phyloP scores from a whole-genome alignment of 495 filamentous ascomycete genomes.

The Trichoderma orchidacearum region DNA sequence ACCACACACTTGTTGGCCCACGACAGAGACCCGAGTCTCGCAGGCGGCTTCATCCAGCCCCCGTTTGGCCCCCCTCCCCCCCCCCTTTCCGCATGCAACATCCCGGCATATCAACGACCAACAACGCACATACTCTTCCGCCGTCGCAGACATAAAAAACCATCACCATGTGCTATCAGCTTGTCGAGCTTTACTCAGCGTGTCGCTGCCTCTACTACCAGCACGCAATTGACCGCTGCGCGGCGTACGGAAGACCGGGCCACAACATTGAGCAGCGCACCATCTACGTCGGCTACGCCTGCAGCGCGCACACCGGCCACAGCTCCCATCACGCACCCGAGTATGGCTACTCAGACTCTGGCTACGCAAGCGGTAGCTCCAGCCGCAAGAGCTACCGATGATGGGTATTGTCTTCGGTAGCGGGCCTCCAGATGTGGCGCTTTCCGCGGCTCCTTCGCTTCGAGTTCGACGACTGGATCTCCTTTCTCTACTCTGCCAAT shows the following conservation, averaged over 20 bases:
- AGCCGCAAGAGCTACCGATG: constrained; percentile 31
- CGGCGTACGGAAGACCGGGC: constrained; percentile 52
- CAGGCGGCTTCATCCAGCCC: too few species aligned
- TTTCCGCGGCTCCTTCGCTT: constrained; percentile 29
- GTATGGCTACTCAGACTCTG: constrained; percentile 34
- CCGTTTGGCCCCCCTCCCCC: background rate
- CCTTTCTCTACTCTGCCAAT: constrained; percentile 28
- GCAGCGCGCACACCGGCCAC: constrained; percentile 27
- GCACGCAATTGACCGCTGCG: constrained; percentile 68
- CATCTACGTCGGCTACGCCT: constrained; percentile 71
- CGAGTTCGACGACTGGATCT: constrained; percentile 29
- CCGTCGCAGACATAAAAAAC: constrained; percentile 2
- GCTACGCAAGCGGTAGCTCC: constrained; percentile 34
- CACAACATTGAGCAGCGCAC: constrained; percentile 60
- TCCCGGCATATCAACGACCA: background rate
- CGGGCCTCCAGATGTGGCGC: constrained; percentile 31
- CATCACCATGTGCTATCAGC: constrained; percentile 56
- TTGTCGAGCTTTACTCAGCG: constrained; percentile 67
- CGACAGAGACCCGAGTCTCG: background rate
- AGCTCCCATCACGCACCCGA: constrained; percentile 10
- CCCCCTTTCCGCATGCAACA: background rate
- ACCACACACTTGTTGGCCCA: background rate
- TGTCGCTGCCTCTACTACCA: constrained; percentile 78
- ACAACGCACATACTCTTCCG: background rate
- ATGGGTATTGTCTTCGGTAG: constrained; percentile 40